Evolutionary conservation across 805 yeast genomes (phyloP).

Genomic region (Ogataea neopini): DNA sequence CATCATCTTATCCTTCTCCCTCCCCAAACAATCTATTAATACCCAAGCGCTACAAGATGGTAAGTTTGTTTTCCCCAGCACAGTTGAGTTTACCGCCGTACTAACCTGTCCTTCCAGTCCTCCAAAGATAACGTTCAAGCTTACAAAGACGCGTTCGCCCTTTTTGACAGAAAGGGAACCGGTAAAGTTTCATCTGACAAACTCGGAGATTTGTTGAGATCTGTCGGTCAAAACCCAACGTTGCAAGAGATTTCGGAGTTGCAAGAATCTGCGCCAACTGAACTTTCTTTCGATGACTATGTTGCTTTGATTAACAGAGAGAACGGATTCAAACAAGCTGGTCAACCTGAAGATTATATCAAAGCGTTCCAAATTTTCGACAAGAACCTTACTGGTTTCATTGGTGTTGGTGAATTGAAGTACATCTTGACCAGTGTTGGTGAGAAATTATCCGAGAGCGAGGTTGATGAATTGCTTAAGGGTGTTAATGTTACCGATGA

Average conservation of each 20-base stretch:
- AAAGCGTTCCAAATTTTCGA: slow-evolving; percentile 97
- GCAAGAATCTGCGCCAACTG: slow-evolving; percentile 39
- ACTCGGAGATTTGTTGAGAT: slow-evolving; percentile 91
- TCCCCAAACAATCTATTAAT: too few relatives aligned
- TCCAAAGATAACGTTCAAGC: slow-evolving; percentile 36
- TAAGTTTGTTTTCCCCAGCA: neutral
- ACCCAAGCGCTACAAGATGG: slow-evolving; percentile 1
- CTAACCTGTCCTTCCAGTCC: slow-evolving; percentile 7
- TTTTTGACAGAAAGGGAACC: slow-evolving; percentile 94
- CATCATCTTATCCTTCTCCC: neutral
- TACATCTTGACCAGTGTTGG: slow-evolving; percentile 95
- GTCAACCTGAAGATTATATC: slow-evolving; percentile 89
- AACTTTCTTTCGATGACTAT: slow-evolving; percentile 75
- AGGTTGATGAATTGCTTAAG: slow-evolving; percentile 93
- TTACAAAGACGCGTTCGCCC: slow-evolving; percentile 90
- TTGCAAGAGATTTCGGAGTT: slow-evolving; percentile 76
- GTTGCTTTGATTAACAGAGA: slow-evolving; percentile 79
- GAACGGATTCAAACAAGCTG: slow-evolving; percentile 83
- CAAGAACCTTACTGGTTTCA: slow-evolving; percentile 92
- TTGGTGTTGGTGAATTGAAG: slow-evolving; percentile 95
- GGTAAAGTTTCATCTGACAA: slow-evolving; percentile 84
- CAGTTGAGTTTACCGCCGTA: neutral
- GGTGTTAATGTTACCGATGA: slow-evolving; percentile 93
- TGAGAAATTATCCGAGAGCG: slow-evolving; percentile 85
- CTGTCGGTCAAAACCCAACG: slow-evolving; percentile 98